Conservation (phyloP, 1,284 basidiomycete species). For the Apiotrichum brassicae region DNA sequence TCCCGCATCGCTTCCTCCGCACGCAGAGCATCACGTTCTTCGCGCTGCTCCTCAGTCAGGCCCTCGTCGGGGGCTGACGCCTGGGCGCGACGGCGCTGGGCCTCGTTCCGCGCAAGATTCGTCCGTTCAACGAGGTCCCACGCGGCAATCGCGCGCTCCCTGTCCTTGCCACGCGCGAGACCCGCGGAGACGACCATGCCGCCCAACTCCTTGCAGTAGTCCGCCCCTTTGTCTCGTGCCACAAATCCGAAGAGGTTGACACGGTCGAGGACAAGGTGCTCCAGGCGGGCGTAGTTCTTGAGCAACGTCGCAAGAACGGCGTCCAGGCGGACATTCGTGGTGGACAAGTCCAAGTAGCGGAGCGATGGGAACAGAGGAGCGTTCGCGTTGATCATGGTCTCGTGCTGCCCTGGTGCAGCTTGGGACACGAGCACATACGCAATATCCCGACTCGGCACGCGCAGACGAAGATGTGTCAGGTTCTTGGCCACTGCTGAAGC, state of each 20-base stretch:
- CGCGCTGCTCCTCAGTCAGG: conserved; percentile 9
- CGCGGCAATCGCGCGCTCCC: conserved; percentile 38
- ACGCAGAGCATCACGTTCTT: conserved; percentile 11
- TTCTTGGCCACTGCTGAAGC: conserved; percentile 35
- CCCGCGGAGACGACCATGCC: conserved; percentile 36
- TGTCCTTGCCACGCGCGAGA: conserved; percentile 40
- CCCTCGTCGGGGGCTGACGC: conserved; percentile 3
- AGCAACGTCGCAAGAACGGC: conserved; percentile 37
- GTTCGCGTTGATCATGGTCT: conserved; percentile 1
- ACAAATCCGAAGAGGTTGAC: conserved; percentile 47
- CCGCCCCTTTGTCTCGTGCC: conserved; percentile 39
- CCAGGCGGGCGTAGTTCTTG: conserved; percentile 29
- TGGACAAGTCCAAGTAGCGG: conserved; percentile 46
- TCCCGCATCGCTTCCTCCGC: conserved; percentile 17
- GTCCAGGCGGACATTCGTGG: conserved; percentile 47
- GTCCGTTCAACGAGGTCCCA: conserved; percentile 39
- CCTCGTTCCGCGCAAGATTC: conserved; percentile 25
- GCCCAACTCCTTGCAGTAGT: conserved; percentile 40
- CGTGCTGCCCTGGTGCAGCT: conserved; percentile 1
- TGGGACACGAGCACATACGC: conserved; percentile 34
- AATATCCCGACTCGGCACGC: conserved; percentile 44
- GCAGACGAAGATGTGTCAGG: conserved; percentile 43
- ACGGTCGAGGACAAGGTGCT: conserved; percentile 47
- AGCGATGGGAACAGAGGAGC: conserved; percentile 35
- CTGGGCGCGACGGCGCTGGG: conserved; percentile 15